Evolutionary conservation across 2,329 filamentous ascomycete species (phyloP), one percentile per base, ranked within the genome.

Genomic region (Monilinia aucupariae): DNA sequence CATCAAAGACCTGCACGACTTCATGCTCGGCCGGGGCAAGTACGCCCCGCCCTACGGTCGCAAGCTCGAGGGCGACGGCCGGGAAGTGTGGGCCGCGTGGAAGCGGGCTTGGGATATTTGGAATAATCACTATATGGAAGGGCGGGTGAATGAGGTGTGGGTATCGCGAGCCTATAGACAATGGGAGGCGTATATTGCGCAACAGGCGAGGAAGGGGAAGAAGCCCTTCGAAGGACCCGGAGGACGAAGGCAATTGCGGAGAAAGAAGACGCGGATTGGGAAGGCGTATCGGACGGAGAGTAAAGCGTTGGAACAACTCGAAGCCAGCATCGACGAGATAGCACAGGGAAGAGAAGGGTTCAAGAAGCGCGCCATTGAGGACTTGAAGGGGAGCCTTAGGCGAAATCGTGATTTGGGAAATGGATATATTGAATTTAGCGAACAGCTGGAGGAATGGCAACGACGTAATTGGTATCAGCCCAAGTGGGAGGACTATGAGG

Each of bases 51-150:
- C 39, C 3, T 48, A 56, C 9, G 3, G 6, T 12, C 25, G 8
- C 10, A 25, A 49, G 4, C 47, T 41, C 25, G 17, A 27, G n/a
- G 59, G 59, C 0, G 59, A 66, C 25, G 66, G 71, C 6, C 39
- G 48, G 3, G 70, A 72, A 43, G 60, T 71, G 8, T 73, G 71
- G 70, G 48, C 59, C 39, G 66, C 61, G 30, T 73, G 71, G 71
- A 73, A 71, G 51, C 65, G 70, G 13, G 71, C 71, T 1, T 73
- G 67, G 66, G 71, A 72, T 67, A n/a, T 73, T 2, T 72, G 70
- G 69, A 72, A 73, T 49, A 69, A 70, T 54, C 50, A 69, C 52
- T 72, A 69, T 30, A 70, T 72, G 27, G 67, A 71, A 47, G 70
- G 71, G 25, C 64, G 71, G 1, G 65, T 66, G 12, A 65, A 69